These are phyloP conservation scores for Leptographium wingfieldii DNA, from an alignment of 2,329 filamentous ascomycete species.

Conservation along the genomic window DNA sequence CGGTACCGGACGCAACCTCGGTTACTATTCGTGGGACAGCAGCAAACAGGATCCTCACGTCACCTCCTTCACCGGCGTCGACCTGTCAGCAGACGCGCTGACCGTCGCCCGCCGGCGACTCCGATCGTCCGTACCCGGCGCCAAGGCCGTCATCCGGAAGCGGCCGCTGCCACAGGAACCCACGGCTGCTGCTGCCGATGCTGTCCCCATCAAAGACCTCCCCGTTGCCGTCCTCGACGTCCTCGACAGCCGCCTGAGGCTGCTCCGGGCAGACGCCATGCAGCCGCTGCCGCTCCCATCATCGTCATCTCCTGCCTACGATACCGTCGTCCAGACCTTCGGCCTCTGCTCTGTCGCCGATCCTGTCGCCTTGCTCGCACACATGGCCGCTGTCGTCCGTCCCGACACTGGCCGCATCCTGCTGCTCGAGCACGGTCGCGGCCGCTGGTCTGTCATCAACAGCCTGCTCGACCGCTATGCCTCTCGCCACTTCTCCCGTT, in stretches of 20 bases:
- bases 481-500: slow-evolving; percentile 41
- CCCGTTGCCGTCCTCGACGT: slow-evolving; percentile 22
- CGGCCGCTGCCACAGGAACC: slow-evolving; percentile 8
- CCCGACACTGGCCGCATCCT: slow-evolving; percentile 46
- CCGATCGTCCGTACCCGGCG: slow-evolving; percentile 26
- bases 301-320: slow-evolving; percentile 36
- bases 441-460: slow-evolving; percentile 42
- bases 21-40: slow-evolving; percentile 42
- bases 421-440: slow-evolving; percentile 50
- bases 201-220: slow-evolving; percentile 27
- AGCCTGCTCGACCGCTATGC: slow-evolving; percentile 42
- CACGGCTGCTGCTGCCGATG: neutral
- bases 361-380: slow-evolving; percentile 38
- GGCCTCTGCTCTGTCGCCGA: slow-evolving; percentile 50
- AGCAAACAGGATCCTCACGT: neutral
- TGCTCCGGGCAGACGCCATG: slow-evolving; percentile 30
- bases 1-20: slow-evolving; percentile 49
- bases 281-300: slow-evolving; percentile 24
- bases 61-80: slow-evolving; percentile 47
- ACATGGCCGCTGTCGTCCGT: slow-evolving; percentile 38
- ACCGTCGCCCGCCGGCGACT: slow-evolving; percentile 43
- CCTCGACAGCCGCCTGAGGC: slow-evolving; percentile 13
- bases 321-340: slow-evolving; percentile 52
- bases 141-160: slow-evolving; percentile 27
- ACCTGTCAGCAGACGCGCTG: slow-evolving; percentile 49